A percentile compares a stretch with the other conserved stretches of the same genome.
Evolutionary conservation across 441 rosid genomes (phyloP).

Genomic region (Adansonia gregorii): DNA sequence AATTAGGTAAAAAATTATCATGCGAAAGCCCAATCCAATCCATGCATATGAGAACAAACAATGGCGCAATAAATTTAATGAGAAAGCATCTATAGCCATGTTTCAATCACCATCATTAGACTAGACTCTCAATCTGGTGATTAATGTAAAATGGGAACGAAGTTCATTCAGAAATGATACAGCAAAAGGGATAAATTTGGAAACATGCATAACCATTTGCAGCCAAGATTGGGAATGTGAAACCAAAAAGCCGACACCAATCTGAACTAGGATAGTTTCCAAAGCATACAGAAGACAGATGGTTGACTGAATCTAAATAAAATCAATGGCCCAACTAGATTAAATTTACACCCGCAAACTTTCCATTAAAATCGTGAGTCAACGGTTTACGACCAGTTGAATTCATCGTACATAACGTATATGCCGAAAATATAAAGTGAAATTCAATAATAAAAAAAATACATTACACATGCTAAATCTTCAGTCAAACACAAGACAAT

Average conservation of each 20-base stretch:
- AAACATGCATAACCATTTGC: constrained; percentile 10
- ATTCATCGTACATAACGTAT: constrained; percentile 16
- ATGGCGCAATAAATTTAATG: not conserved
- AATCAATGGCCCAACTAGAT: constrained; percentile 1
- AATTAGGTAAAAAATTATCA: not conserved
- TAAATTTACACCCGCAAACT: constrained; percentile 12
- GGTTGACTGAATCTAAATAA: constrained; percentile 23
- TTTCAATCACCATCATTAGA: constrained; percentile 21
- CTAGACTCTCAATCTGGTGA: no score
- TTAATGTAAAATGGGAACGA: not conserved
- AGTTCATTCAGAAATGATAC: constrained; percentile 4
- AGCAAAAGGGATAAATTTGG: not conserved
- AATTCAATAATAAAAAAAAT: no score
- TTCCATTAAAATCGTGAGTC: constrained; percentile 16
- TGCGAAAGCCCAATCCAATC: not conserved
- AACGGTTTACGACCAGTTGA: constrained; percentile 20
- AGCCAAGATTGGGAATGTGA: constrained; percentile 10
- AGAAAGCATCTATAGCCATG: not conserved
- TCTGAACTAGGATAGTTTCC: not conserved
- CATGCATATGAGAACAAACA: not conserved
- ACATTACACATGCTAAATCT: no score
- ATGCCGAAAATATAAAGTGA: constrained; percentile 24
- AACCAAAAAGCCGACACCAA: constrained; percentile 20
- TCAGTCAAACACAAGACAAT: constrained; percentile 36
- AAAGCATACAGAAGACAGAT: constrained; percentile 8